Percentiles rank a stretch among this genome's conserved stretches.
Evolutionary conservation across 495 filamentous ascomycete species (phyloP).

Genomic region (Amphirosellinia nigrospora): DNA sequence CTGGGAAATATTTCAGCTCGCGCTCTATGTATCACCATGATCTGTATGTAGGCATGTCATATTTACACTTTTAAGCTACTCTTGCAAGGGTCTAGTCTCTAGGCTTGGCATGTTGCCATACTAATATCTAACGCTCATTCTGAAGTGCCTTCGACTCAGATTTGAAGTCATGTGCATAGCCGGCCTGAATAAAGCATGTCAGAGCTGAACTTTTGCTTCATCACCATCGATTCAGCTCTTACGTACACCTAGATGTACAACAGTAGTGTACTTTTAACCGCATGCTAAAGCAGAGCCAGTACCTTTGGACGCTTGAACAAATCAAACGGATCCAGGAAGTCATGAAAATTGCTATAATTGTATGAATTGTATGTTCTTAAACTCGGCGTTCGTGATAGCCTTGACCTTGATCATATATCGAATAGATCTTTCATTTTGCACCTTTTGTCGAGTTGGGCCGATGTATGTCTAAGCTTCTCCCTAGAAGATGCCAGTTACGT

Average conservation of each 20-base stretch:
- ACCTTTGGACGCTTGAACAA: background rate
- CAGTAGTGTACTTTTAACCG: slow-evolving; percentile 28
- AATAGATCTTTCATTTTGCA: slow-evolving; percentile 7
- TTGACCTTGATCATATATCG: background rate
- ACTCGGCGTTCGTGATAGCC: slow-evolving; percentile 8
- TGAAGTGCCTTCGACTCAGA: background rate
- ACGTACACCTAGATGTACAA: too few relatives aligned
- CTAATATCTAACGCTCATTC: too few relatives aligned
- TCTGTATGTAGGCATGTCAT: too few relatives aligned
- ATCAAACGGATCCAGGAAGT: background rate
- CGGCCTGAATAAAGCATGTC: too few relatives aligned
- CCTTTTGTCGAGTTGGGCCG: background rate
- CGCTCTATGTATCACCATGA: too few relatives aligned
- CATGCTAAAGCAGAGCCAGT: slow-evolving; percentile 43
- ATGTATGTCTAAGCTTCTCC: background rate
- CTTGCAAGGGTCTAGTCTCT: too few relatives aligned
- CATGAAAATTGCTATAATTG: background rate
- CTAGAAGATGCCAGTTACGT: background rate
- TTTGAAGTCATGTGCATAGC: background rate
- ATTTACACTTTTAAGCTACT: too few relatives aligned
- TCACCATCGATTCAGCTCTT: too few relatives aligned
- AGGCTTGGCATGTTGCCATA: too few relatives aligned
- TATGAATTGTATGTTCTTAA: background rate
- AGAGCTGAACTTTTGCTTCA: too few relatives aligned
- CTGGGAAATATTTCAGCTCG: too few relatives aligned